Conservation (phyloP, 768 basidiomycete genomes). For the Strobilomyces dryophilus region DNA sequence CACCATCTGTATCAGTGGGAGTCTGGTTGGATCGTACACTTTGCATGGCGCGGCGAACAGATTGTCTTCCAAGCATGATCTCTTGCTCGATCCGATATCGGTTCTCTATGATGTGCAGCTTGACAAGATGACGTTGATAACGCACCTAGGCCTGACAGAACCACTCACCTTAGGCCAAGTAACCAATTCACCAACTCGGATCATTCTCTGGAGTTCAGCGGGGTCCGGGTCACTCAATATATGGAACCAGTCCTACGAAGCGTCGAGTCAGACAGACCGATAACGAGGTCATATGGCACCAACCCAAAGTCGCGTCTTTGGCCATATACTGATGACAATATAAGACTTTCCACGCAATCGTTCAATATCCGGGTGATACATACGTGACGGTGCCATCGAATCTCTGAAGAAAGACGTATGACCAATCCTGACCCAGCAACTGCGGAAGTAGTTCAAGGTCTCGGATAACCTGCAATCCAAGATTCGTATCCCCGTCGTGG, state of each 20-base stretch:
- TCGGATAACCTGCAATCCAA: slow-evolving; percentile 65
- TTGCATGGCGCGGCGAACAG: slow-evolving; percentile 56
- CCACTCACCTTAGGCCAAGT: slow-evolving; percentile 91
- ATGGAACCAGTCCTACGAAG: slow-evolving; percentile 69
- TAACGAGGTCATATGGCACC: slow-evolving; percentile 15
- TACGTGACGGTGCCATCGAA: slow-evolving; percentile 89
- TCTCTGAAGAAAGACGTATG: slow-evolving; percentile 90
- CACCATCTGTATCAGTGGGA: slow-evolving; percentile 21
- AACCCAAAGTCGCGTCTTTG: slow-evolving; percentile 74
- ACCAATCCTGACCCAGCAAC: slow-evolving; percentile 92
- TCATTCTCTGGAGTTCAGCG: slow-evolving; percentile 78
- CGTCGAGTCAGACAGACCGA: neutral
- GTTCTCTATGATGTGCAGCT: slow-evolving; percentile 95
- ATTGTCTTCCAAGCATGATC: slow-evolving; percentile 73
- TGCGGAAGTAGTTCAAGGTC: slow-evolving; percentile 96
- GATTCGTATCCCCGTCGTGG: neutral
- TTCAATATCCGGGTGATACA: slow-evolving; percentile 26
- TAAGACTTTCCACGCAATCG: slow-evolving; percentile 21
- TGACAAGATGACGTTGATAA: slow-evolving; percentile 8
- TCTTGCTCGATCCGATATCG: slow-evolving; percentile 81
- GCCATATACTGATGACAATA: slow-evolving; percentile 62
- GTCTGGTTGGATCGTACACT: slow-evolving; percentile 24
- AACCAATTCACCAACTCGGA: slow-evolving; percentile 79
- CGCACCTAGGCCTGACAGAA: neutral
- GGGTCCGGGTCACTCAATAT: slow-evolving; percentile 83